Conservation (phyloP, 129 eudicot genomes). For the Daucus carota region DH1_v3.0 NC_030389.2:4566001-4566500, state of each 20-base stretch:
- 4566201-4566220: constrained; percentile 6
- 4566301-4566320: constrained; percentile 37
- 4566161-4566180: constrained; percentile 88
- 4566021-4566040: constrained; percentile 27
- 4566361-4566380: constrained; percentile 18
- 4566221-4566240: constrained; percentile 4
- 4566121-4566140: constrained; percentile 71
- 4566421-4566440: constrained; percentile 15
- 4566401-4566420: constrained; percentile 20
- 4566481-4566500: constrained; percentile 44
- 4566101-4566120: constrained; percentile 67
- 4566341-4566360: constrained; percentile 20
- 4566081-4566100: constrained; percentile 71
- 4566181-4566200: constrained; percentile 78
- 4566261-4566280: constrained; percentile 52
- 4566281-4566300: constrained; percentile 55
- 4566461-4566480: constrained; percentile 27
- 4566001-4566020: not conserved
- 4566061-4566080: constrained; percentile 71
- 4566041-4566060: constrained; percentile 39
- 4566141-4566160: constrained; percentile 69
- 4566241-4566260: constrained; percentile 2
- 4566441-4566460: constrained; percentile 22
- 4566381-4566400: constrained; percentile 21
- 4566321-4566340: constrained; percentile 26